A percentile compares a stretch with the other conserved stretches of the same genome.
These are phyloP conservation scores for Annulohypoxylon stygium DNA, from an alignment of 495 filamentous ascomycete species.

Conservation along the genomic window DNA sequence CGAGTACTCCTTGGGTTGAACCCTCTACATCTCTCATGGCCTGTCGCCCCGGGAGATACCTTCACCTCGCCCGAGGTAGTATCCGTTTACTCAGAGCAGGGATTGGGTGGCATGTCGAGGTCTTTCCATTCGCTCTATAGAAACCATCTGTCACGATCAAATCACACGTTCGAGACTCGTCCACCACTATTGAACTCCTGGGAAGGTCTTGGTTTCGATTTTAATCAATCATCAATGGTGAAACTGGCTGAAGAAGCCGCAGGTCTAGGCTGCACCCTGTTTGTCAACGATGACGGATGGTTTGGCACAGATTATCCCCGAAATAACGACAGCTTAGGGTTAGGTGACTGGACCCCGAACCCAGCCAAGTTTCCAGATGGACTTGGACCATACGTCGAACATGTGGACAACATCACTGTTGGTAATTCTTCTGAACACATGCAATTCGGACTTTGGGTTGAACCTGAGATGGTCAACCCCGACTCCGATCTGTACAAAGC, in stretches of 20 bases:
- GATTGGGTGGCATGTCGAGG: conserved; percentile 67
- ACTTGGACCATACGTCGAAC: conserved; percentile 57
- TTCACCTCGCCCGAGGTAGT: conserved; percentile 67
- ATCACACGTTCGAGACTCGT: conserved; percentile 61
- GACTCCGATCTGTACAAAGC: conserved; percentile 65
- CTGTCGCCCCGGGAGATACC: conserved; percentile 59
- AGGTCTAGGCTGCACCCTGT: conserved; percentile 63
- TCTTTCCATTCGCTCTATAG: conserved; percentile 66
- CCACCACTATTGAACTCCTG: conserved; percentile 69
- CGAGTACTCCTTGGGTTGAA: conserved; percentile 66
- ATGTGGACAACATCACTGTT: conserved; percentile 59
- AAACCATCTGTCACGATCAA: conserved; percentile 67
- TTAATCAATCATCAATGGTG: conserved; percentile 62
- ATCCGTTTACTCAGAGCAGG: conserved; percentile 64
- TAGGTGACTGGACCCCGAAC: conserved; percentile 69
- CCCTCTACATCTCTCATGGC: conserved; percentile 64
- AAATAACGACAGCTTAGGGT: conserved; percentile 60
- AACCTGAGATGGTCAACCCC: conserved; percentile 71
- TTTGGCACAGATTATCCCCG: conserved; percentile 69
- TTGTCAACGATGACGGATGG: conserved; percentile 71
- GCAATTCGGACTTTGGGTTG: conserved; percentile 69
- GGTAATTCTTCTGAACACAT: conserved; percentile 58
- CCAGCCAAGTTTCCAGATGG: conserved; percentile 67
- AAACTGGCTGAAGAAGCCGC: conserved; percentile 64
- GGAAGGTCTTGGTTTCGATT: conserved; percentile 67